Evolutionary conservation across 768 basidiomycete genomes (phyloP), one percentile per base, ranked within the genome.

Genomic region (Kwoniella dendrophila): DNA sequence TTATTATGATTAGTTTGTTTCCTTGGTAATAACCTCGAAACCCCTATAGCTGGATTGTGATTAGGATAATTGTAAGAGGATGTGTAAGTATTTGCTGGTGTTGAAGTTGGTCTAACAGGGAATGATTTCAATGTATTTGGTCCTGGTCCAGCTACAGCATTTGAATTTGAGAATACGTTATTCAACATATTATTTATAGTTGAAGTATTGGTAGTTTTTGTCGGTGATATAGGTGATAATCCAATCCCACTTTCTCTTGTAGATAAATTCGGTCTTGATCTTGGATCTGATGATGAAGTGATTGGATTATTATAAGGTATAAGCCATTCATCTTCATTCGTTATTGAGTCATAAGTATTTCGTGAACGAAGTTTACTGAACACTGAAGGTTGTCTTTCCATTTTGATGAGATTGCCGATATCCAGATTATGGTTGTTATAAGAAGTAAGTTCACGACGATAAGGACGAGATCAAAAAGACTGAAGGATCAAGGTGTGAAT

Each of bases 221-320:
- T 27, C 40, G 63, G 62, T 32, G 49, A 51, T 32, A 54, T 29
- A 2, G 68, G 65, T 2, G 70, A 72, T 30, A 61, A 24, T 8
- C 67, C 67, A 56, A 68, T 69, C 5, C 70, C 67, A 36, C 62
- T 59, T 14, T 67, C 27, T 2, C 55, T 40, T n/a, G 56, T 36
- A 6, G 52, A 44, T 41, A 52, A n/a, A 16, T 50, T 40, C 41
- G 43, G 43, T 27, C 56, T 41, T 38, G 41, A 20, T 34, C 40
- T 41, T 49, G 61, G 49, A 56, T n/a, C n/a, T n/a, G n/a, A n/a
- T n/a, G n/a, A n/a, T n/a, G n/a, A n/a, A n/a, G n/a, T n/a, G n/a
- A n/a, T n/a, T n/a, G n/a, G n/a, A n/a, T n/a, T n/a, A n/a, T 68
- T 71, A 51, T 72, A 72, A 51, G 71, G 71, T 41, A 70, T 73